Evolutionary conservation across 202 grass and related monocot genomes (phyloP).

Genomic region (Elaeis oleifera): DNA sequence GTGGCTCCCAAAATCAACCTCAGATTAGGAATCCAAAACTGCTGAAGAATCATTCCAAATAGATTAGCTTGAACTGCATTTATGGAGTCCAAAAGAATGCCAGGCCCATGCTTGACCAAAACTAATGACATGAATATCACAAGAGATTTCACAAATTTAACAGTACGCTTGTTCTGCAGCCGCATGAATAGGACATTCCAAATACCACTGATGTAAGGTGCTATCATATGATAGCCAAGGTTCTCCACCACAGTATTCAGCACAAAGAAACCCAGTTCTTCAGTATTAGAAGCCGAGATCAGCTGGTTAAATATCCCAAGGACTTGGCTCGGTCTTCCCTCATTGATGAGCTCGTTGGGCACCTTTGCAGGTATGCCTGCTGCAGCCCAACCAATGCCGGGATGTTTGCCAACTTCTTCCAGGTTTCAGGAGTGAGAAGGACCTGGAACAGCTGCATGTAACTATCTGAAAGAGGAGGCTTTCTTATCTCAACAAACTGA

Average conservation of each 20-base stretch:
- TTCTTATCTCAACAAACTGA: constrained; percentile 69
- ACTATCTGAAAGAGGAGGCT: constrained; percentile 64
- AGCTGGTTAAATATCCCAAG: constrained; percentile 55
- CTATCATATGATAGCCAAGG: constrained; percentile 65
- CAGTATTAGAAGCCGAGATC: constrained; percentile 45
- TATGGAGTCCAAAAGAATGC: constrained; percentile 58
- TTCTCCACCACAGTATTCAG: constrained; percentile 90
- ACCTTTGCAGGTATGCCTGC: constrained; percentile 77
- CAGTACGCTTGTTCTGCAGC: constrained; percentile 52
- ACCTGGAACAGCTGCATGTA: constrained; percentile 91
- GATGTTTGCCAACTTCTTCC: constrained; percentile 68
- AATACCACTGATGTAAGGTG: constrained; percentile 62
- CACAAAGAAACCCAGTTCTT: constrained; percentile 89
- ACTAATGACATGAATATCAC: constrained; percentile 84
- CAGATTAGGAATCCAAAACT: constrained; percentile 87
- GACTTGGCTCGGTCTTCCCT: constrained; percentile 62
- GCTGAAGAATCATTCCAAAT: constrained; percentile 62
- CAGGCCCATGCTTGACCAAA: constrained; percentile 66
- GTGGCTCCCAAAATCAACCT: constrained; percentile 63
- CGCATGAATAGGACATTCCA: constrained; percentile 71
- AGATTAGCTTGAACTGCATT: constrained; percentile 59
- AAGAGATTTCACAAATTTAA: constrained; percentile 82
- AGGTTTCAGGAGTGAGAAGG: constrained; percentile 64
- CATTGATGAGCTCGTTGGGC: constrained; percentile 86
- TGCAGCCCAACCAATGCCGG: constrained; percentile 79